phyloP scores from a whole-genome alignment of 371 early-diverging fungal species.

The Conidiobolus incongruus region DNA sequence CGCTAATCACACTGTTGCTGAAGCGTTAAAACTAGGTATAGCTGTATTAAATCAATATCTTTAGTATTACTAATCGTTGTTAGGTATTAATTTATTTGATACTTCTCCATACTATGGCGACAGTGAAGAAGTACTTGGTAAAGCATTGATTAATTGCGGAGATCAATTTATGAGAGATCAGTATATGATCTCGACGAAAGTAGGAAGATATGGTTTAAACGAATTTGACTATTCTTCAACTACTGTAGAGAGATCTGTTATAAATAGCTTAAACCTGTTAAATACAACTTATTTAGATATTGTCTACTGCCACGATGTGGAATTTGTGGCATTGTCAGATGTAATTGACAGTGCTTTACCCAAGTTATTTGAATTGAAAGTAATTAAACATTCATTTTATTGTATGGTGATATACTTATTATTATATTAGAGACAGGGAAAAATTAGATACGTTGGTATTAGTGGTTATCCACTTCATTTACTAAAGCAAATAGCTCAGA shows the following conservation, averaged over 20 bases:
- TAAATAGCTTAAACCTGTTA: conserved; percentile 33
- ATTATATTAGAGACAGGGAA: conserved; percentile 19
- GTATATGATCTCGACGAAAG: conserved; percentile 48
- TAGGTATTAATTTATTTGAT: conserved; percentile 47
- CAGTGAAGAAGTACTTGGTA: conserved; percentile 44
- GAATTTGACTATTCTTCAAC: conserved; percentile 45
- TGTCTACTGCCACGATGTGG: conserved; percentile 59
- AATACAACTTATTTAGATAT: conserved; percentile 48
- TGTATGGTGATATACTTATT: too few species aligned
- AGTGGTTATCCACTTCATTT: conserved; percentile 52
- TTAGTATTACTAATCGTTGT: background rate
- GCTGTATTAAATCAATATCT: background rate
- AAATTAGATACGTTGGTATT: conserved; percentile 43
- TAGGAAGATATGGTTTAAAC: conserved; percentile 47
- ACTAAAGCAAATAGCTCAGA: conserved; percentile 31
- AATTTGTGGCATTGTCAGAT: conserved; percentile 36
- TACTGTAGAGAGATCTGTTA: conserved; percentile 24
- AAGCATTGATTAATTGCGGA: conserved; percentile 22
- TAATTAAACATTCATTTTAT: too few species aligned
- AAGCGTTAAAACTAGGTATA: conserved; percentile 7
- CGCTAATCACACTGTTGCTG: conserved; percentile 1
- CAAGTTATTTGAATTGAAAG: conserved; percentile 41
- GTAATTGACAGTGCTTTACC: conserved; percentile 32
- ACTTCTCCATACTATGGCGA: conserved; percentile 57
- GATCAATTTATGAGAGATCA: conserved; percentile 29